Conservation (phyloP, 2,329 filamentous ascomycete genomes). For the Aspergillus phoenicis region DNA sequence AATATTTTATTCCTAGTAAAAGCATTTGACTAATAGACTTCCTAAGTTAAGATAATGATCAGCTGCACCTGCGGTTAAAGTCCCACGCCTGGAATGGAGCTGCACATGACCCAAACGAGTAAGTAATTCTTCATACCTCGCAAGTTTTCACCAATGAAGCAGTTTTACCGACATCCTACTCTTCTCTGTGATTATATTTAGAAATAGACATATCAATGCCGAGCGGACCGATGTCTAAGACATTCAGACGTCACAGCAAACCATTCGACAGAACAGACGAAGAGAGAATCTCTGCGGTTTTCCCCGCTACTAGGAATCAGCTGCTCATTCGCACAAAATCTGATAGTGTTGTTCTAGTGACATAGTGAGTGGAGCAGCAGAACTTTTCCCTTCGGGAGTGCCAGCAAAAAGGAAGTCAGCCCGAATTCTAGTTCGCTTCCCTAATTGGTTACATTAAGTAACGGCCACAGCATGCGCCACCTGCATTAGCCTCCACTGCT, state of each 20-base stretch:
- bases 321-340: neutral
- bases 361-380: constrained; percentile 5
- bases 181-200: neutral
- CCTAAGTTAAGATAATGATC: neutral
- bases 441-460: neutral
- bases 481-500: constrained; percentile 6
- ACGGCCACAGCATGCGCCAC: neutral
- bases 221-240: constrained; percentile 2
- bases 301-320: neutral
- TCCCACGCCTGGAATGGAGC: neutral
- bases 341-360: constrained; percentile 2
- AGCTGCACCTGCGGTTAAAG: neutral
- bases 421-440: neutral
- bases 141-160: neutral
- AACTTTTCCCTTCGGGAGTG: neutral
- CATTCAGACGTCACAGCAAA: neutral
- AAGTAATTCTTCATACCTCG: no score
- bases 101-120: neutral
- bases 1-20: neutral
- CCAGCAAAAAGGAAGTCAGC: neutral
- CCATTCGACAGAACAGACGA: neutral
- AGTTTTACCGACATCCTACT: neutral
- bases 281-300: neutral
- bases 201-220: neutral
- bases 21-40: neutral